Base-by-base conservation (phyloP, 768 basidiomycete species). In the Gymnopilus dilepis region DNA sequence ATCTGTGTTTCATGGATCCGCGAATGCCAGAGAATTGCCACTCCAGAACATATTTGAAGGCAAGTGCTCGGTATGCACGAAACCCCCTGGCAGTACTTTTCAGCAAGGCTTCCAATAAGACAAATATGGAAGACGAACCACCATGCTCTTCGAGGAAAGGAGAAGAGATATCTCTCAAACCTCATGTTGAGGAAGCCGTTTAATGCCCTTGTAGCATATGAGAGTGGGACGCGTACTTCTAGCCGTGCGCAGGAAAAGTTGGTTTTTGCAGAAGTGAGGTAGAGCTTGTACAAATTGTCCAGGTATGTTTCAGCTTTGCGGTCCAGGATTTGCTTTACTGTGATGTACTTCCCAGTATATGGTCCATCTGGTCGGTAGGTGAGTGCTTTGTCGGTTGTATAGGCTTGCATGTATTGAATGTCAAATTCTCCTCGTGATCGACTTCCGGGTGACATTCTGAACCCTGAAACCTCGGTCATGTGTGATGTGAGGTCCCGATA, bases 381-480 rank as follows among this genome's bases (percentile, higher is more conserved):
- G 17, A 71, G 22, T 0, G 74, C 42, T 51, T 77, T 77, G 53
- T 76, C 75, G 0, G 75, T 77, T 1, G 64, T 60, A 56, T 77
- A 77, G 5, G 70, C 28, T 42, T 76, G 75, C 0, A 75, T 17
- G 33, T 76, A 76, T 2, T 26, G 34, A 0, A 61, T 64, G 2
- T 68, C 17, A 24, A 41, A 66, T 2, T 21, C 21, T 1, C 73
- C 73, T 26, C 54, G 33, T 2, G 57, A 66, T 8, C 28, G 61
- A 8, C 34, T 6, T 0, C 70, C 73, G 4, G 72, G 71, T 0
- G 48, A 34, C 17, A 74, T 69, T 0, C 73, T 61, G 56, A 72
- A 76, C 0, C 74, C 76, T 7, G 72, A 70, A 28, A 76, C 66
- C 0, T 59, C 64, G 1, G 69, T 65, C 1, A 76, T 58, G 19